Evolutionary conservation across 2,329 filamentous ascomycete species (phyloP).

Genomic region (Aspergillus bombycis): DNA sequence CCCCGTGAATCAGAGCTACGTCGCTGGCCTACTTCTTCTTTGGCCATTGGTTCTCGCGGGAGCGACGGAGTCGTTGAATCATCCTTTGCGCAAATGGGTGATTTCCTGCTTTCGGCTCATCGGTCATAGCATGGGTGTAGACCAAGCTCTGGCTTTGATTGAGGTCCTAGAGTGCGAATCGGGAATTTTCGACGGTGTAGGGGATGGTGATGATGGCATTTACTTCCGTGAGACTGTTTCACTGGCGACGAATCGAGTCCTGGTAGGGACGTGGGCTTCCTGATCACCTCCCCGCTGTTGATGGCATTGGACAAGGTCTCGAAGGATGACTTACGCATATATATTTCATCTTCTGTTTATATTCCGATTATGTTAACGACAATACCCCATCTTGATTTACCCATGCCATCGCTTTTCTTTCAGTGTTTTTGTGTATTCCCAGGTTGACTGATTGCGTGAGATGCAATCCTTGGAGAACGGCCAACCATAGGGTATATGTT

Average conservation of each 20-base stretch:
- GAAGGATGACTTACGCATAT: not conserved
- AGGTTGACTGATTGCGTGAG: not conserved
- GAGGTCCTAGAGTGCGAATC: conserved; percentile 35
- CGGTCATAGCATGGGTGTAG: conserved; percentile 40
- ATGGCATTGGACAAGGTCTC: not conserved
- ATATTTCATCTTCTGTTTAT: not conserved
- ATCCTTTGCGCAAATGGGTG: conserved; percentile 36
- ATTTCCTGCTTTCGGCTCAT: conserved; percentile 36
- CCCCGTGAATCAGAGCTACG: conserved; percentile 30
- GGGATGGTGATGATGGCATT: conserved; percentile 25
- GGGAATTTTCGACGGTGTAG: conserved; percentile 27
- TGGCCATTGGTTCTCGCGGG: conserved; percentile 44
- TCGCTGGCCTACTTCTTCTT: conserved; percentile 39
- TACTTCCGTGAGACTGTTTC: conserved; percentile 14
- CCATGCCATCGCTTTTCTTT: not conserved
- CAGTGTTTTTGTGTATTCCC: not conserved
- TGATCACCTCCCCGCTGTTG: not conserved
- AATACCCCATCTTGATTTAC: not conserved
- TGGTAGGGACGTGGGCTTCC: conserved; percentile 19
- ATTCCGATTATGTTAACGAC: not conserved
- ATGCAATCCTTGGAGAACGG: not conserved
- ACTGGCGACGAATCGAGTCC: conserved; percentile 16
- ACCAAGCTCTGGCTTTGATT: conserved; percentile 41
- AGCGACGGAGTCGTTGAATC: conserved; percentile 31
- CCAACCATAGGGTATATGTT: not conserved